Evolutionary conservation across 495 filamentous ascomycete species (phyloP).

Genomic region (Oidiodendron maius): DNA sequence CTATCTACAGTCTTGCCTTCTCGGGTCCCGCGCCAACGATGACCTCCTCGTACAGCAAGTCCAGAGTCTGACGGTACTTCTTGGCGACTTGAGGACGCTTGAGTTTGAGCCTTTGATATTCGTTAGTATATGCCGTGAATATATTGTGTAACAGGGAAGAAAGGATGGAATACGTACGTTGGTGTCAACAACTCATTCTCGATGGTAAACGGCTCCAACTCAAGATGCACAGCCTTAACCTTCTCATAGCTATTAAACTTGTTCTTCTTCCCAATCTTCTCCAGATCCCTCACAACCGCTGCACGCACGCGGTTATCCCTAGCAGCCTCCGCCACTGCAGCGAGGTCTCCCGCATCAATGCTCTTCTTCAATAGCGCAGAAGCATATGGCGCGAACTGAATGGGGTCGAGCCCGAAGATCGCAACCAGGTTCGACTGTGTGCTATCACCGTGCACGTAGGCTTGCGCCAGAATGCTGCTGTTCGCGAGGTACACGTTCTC

Average conservation of each 20-base stretch:
- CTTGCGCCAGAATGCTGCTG: conserved; percentile 68
- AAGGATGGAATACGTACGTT: conserved; percentile 61
- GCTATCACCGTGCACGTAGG: conserved; percentile 88
- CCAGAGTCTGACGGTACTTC: conserved; percentile 66
- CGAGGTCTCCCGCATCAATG: conserved; percentile 55
- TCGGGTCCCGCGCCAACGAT: conserved; percentile 41
- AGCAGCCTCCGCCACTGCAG: conserved; percentile 59
- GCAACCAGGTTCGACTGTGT: conserved; percentile 77
- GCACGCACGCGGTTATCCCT: conserved; percentile 62
- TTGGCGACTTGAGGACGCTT: conserved; percentile 87
- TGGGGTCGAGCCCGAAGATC: conserved; percentile 81
- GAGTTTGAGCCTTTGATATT: conserved; percentile 70
- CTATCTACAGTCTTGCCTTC: conserved; percentile 47
- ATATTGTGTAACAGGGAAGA: background rate
- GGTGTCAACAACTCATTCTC: conserved; percentile 94
- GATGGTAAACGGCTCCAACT: conserved; percentile 85
- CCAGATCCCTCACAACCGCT: conserved; percentile 73
- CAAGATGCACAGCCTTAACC: conserved; percentile 66
- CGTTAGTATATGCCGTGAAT: conserved; percentile 5
- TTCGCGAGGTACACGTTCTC: conserved; percentile 89
- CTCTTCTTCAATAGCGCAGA: conserved; percentile 64
- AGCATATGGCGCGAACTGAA: conserved; percentile 72
- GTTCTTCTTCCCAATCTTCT: conserved; percentile 71
- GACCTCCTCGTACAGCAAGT: conserved; percentile 82
- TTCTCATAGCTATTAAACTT: conserved; percentile 89